Conservation (phyloP, 2,329 filamentous ascomycete species). For the Peltaster fructicola region DNA sequence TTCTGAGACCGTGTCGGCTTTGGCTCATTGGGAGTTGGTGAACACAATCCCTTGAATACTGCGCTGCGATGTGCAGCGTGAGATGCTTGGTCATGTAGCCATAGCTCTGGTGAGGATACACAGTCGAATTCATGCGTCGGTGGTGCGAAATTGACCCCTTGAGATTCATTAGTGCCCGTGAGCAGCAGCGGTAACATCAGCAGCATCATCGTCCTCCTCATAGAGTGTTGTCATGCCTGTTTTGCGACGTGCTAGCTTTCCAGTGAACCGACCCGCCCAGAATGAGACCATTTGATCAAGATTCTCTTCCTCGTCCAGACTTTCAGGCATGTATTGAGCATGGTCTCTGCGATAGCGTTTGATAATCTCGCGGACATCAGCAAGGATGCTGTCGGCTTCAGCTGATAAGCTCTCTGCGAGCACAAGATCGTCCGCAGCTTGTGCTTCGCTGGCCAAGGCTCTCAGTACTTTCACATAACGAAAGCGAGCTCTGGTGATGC, state of each 20-base stretch:
- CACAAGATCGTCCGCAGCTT: background rate
- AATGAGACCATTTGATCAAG: conserved; percentile 2
- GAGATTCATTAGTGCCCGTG: too few species aligned
- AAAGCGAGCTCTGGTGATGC: background rate
- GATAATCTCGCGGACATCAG: background rate
- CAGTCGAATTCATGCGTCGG: too few species aligned
- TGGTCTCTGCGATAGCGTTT: background rate
- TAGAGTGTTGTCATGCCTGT: background rate
- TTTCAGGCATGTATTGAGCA: background rate
- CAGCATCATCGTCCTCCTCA: background rate
- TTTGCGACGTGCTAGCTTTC: background rate
- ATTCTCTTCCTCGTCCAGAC: background rate
- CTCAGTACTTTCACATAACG: background rate
- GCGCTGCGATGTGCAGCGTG: too few species aligned
- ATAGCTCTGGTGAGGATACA: too few species aligned
- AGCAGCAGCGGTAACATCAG: too few species aligned
- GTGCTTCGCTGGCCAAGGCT: background rate
- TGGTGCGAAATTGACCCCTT: too few species aligned
- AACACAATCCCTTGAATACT: too few species aligned
- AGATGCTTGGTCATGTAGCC: too few species aligned
- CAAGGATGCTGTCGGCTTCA: background rate
- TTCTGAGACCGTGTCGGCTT: too few species aligned
- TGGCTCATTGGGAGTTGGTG: too few species aligned
- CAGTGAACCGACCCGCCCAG: conserved; percentile 1
- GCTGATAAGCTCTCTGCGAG: background rate